Evolutionary conservation across 2,329 filamentous ascomycete genomes (phyloP), one percentile per base, ranked within the genome.

Genomic region (Seiridium cupressi): DNA sequence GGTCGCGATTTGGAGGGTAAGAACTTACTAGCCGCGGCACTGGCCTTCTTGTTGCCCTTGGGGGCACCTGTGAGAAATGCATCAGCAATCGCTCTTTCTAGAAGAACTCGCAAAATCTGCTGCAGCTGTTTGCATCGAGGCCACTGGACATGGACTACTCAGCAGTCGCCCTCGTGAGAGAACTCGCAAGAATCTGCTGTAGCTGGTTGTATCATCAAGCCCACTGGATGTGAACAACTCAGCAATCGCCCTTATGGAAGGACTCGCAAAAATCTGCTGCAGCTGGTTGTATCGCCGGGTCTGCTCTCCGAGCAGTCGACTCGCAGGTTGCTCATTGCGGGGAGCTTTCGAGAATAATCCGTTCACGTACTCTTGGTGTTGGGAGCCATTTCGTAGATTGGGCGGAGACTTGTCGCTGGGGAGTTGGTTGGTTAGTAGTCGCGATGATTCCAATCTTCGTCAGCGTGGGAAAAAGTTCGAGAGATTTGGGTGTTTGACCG

Each of bases 41-140:
- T 90, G 82, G 95, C 95, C 88, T 96, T 89, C 87, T 95, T 95
- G 79, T 82, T 76, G 74, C 84, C 84, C 81, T 86, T 87, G 70
- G 82, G 74, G 72, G 79, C 80, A 73, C 79, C 79, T 65, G 74
- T 88, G 75, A 79, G 68, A 80, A 72, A 79, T 74, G 81, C 84
- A 89, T 89, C 85, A 89, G 86, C 86, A 89, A 87, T 88, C 86
- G 86, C 86, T 80, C 86, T 81, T 62, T 63, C 26, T 40, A 75
- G 68, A 78, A 85, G 85, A 88, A 89, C 86, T 89, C 86, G 86
- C 86, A 89, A 89, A 86, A 84, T 86, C 86, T 89, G 86, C 86
- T 89, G 81, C 83, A 88, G 86, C 86, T 86, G 82, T 81, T 82
- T 85, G 82, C 82, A 75, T 74, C 71, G 65, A 62, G 68, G 66